Evolutionary conservation across 176 grass and related monocot genomes (phyloP).

Genomic region (Thinopyrum elongatum): DNA sequence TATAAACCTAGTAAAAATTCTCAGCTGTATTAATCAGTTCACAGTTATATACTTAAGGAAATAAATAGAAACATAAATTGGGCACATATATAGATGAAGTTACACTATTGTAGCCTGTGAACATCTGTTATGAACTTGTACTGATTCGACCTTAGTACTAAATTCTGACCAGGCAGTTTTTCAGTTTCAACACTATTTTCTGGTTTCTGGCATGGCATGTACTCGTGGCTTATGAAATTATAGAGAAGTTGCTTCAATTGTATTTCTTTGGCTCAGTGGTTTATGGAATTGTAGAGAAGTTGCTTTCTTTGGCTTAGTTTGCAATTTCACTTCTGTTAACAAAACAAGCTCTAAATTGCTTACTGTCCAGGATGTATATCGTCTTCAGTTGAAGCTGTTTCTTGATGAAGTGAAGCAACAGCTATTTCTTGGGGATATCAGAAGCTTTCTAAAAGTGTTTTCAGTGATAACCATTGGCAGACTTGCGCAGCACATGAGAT

Average conservation of each 20-base stretch:
- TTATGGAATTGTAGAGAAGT: background rate
- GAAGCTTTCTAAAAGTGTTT: conserved; percentile 84
- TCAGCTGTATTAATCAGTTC: background rate
- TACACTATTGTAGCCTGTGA: background rate
- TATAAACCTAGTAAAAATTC: background rate
- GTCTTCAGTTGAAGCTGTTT: conserved; percentile 93
- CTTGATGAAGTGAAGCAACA: conserved; percentile 98
- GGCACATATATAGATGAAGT: background rate
- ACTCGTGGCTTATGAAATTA: background rate
- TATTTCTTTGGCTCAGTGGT: background rate
- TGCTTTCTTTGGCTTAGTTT: background rate
- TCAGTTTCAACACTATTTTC: background rate
- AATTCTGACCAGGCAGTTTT: background rate
- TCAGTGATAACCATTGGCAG: conserved; percentile 79
- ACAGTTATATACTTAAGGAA: background rate
- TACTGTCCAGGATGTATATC: conserved; percentile 77
- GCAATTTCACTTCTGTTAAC: background rate
- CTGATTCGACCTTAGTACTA: background rate
- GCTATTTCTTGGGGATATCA: conserved; percentile 61
- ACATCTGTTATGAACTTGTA: background rate
- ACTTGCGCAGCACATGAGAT: conserved; percentile 84
- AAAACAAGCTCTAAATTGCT: background rate
- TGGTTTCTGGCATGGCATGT: background rate
- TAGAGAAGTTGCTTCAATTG: background rate
- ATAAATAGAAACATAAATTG: background rate